Evolutionary conservation across 2,329 filamentous ascomycete species (phyloP).

Genomic region (Chrysoporthe deuterocubensis): DNA sequence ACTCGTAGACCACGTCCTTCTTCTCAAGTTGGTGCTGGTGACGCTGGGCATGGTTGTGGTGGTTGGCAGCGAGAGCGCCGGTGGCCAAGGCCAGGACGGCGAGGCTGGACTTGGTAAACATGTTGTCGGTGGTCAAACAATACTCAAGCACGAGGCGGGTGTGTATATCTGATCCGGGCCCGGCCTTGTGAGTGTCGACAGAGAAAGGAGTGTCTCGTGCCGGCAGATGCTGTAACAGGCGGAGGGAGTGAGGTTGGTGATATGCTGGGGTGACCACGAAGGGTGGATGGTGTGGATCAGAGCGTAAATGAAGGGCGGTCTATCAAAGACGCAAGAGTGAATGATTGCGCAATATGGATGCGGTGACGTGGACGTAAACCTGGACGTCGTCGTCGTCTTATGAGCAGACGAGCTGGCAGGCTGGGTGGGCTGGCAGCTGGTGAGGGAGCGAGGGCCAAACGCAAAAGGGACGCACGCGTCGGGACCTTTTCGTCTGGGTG

Average conservation of each 20-base stretch:
- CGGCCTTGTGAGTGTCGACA: neutral
- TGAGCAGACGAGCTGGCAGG: neutral
- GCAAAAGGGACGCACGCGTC: constrained; percentile 13
- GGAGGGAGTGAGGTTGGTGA: constrained; percentile 11
- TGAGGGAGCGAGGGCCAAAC: neutral
- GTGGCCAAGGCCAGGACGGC: constrained; percentile 47
- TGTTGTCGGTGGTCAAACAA: constrained; percentile 36
- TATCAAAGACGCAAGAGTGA: constrained; percentile 57
- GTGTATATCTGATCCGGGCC: no score
- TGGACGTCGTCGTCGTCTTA: constrained; percentile 28
- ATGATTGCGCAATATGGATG: constrained; percentile 36
- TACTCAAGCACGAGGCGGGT: neutral
- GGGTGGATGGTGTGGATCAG: constrained; percentile 7
- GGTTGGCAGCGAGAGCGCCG: constrained; percentile 47
- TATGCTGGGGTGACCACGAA: constrained; percentile 8
- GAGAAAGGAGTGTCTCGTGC: constrained; percentile 26
- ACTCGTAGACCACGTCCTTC: constrained; percentile 38
- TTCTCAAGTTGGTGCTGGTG: constrained; percentile 43
- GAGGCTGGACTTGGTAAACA: constrained; percentile 49
- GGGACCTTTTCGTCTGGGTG: neutral
- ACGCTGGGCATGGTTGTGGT: constrained; percentile 46
- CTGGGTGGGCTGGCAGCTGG: neutral
- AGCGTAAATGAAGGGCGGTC: constrained; percentile 40
- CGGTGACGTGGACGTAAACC: constrained; percentile 36
- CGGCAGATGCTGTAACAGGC: constrained; percentile 17